Conservation (phyloP, 1,139 yeast genomes). For the Magnusiomyces sp. region DNA sequence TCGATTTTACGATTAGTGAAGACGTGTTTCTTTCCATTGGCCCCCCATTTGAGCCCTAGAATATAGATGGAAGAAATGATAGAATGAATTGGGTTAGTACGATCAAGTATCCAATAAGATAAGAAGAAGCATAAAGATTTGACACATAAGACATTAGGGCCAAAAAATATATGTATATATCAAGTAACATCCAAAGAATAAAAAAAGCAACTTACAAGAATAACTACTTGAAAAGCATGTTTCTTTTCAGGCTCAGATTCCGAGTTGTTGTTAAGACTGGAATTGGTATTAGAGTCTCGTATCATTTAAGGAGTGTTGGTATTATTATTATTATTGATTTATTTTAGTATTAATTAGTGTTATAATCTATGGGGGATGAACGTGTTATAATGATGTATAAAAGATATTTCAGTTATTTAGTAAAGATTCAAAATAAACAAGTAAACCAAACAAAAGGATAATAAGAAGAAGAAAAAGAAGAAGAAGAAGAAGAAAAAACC, state of each 20-base stretch:
- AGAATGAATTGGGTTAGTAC: background rate
- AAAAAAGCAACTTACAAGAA: constrained; percentile 9
- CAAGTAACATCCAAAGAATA: too few species aligned
- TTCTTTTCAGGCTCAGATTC: background rate
- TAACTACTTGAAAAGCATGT: constrained; percentile 12
- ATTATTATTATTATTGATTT: background rate
- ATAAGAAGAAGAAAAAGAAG: background rate
- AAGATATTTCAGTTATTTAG: background rate
- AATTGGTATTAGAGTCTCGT: background rate
- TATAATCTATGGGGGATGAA: background rate
- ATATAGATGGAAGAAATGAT: background rate
- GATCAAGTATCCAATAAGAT: too few species aligned
- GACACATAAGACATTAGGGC: too few species aligned
- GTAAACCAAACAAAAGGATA: background rate
- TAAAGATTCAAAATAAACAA: background rate
- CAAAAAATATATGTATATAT: too few species aligned
- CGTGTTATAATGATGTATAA: background rate
- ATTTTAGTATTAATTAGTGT: background rate
- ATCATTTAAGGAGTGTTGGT: background rate
- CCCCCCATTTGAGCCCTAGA: constrained; percentile 21
- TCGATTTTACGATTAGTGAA: constrained; percentile 55
- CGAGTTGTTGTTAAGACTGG: background rate
- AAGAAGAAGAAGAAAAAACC: background rate
- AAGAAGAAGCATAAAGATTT: too few species aligned
- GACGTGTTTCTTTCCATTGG: constrained; percentile 24